phyloP scores from a whole-genome alignment of 2,329 filamentous ascomycete species.

The Mollisiaceae sp. region DNA sequence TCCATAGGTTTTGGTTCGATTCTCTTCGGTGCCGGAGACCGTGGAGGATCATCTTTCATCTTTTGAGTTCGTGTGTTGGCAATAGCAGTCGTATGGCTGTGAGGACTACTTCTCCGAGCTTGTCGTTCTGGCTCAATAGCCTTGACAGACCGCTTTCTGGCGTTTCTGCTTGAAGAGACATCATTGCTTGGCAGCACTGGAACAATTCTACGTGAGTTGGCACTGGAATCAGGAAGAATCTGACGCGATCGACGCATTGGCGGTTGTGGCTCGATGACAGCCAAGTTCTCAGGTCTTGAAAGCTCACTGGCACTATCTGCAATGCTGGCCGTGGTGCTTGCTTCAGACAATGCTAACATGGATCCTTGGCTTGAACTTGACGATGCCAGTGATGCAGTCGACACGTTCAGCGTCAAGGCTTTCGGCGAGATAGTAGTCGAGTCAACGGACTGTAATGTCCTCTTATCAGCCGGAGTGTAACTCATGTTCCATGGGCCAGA shows the following conservation, averaged over 20 bases:
- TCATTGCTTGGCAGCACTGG: conserved; percentile 29
- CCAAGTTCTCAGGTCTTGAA: conserved; percentile 18
- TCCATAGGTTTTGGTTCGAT: conserved; percentile 31
- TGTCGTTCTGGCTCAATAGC: conserved; percentile 12
- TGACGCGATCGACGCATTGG: conserved; percentile 26
- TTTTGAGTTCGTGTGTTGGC: not conserved
- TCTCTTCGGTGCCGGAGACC: conserved; percentile 17
- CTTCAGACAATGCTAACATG: conserved; percentile 25
- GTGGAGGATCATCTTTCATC: not conserved
- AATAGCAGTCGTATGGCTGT: not conserved
- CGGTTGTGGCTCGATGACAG: conserved; percentile 22
- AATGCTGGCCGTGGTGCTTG: conserved; percentile 18
- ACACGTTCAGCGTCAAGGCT: conserved; percentile 30
- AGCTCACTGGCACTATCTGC: conserved; percentile 23
- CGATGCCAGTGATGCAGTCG: conserved; percentile 26
- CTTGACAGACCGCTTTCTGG: conserved; percentile 22
- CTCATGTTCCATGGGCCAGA: conserved; percentile 23
- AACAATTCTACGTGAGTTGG: conserved; percentile 16
- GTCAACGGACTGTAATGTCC: conserved; percentile 18
- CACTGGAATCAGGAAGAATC: conserved; percentile 29
- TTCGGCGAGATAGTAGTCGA: conserved; percentile 38
- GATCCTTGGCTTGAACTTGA: conserved; percentile 31
- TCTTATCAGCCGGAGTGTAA: conserved; percentile 14
- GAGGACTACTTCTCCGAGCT: conserved; percentile 15
- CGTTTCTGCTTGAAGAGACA: conserved; percentile 15